Percentiles rank a stretch among this genome's conserved stretches.
Conservation (phyloP, 2,329 filamentous ascomycete genomes). For the Lizonia empirigonia region DNA sequence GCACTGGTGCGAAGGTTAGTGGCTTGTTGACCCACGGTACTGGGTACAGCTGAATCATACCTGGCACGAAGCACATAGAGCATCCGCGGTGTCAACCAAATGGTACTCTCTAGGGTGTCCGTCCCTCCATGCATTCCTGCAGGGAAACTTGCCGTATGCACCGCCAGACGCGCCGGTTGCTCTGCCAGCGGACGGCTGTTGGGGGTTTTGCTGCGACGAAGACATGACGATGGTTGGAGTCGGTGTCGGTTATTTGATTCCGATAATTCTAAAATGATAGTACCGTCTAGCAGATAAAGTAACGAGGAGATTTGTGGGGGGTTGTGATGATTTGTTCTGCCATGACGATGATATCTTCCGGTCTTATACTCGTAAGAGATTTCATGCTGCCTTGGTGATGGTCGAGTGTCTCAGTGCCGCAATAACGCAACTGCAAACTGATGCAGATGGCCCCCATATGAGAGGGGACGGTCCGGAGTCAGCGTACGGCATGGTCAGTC, state of each 20-base stretch:
- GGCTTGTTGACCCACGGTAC: conserved; percentile 16
- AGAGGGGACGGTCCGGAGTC: conserved; percentile 15
- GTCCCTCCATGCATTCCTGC: conserved; percentile 27
- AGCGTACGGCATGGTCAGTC: conserved; percentile 18
- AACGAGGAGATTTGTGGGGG: conserved; percentile 14
- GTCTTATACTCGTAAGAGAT: conserved; percentile 16
- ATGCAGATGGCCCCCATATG: conserved; percentile 21
- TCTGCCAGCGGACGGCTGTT: conserved; percentile 26
- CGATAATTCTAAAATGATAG: conserved; percentile 2
- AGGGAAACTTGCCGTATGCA: conserved; percentile 27
- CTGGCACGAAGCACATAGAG: conserved; percentile 31
- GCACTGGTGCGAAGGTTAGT: conserved; percentile 30
- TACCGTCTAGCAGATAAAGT: conserved; percentile 12
- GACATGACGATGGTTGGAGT: conserved; percentile 21
- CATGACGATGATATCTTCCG: conserved; percentile 11
- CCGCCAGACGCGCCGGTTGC: conserved; percentile 35
- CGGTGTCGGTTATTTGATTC: conserved; percentile 2
- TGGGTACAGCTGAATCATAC: conserved; percentile 24
- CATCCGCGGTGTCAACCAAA: conserved; percentile 25
- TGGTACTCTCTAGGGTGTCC: conserved; percentile 29
- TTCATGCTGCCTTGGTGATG: conserved; percentile 15
- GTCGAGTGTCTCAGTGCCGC: conserved; percentile 19
- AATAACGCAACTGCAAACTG: conserved; percentile 16
- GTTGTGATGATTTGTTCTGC: conserved; percentile 14
- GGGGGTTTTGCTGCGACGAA: conserved; percentile 19